Evolutionary conservation across 2,329 filamentous ascomycete genomes (phyloP).

Genomic region (Emmonsiellopsis sp.): DNA sequence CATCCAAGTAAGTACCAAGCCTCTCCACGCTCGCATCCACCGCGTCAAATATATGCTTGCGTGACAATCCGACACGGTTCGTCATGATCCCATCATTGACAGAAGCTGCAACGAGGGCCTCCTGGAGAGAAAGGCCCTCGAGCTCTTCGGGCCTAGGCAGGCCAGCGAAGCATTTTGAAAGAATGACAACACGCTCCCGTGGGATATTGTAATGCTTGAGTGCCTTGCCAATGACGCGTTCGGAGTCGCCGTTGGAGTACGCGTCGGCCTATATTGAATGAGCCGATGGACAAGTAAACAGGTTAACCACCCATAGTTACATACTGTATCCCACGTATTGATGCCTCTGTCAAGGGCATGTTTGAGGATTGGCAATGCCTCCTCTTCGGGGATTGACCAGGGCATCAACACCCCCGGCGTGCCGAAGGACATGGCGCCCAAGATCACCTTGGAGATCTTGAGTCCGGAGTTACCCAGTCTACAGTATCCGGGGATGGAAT

Average conservation of each 20-base stretch:
- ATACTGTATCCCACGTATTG: conserved; percentile 36
- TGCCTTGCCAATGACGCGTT: conserved; percentile 58
- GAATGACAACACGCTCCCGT: conserved; percentile 54
- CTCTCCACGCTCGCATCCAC: conserved; percentile 49
- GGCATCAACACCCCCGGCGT: conserved; percentile 23
- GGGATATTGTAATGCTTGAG: conserved; percentile 58
- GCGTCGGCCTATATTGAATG: conserved; percentile 23
- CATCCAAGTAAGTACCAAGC: conserved; percentile 47
- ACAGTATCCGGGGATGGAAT: not conserved
- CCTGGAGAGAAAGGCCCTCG: not conserved
- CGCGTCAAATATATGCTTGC: conserved; percentile 58
- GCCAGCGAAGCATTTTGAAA: conserved; percentile 51
- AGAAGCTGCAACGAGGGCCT: too few relatives aligned
- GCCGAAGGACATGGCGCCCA: conserved; percentile 46
- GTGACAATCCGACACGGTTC: conserved; percentile 43
- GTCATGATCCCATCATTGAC: conserved; percentile 22
- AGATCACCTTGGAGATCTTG: conserved; percentile 48
- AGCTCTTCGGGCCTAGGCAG: conserved; percentile 11
- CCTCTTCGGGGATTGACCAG: conserved; percentile 31
- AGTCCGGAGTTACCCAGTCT: conserved; percentile 48
- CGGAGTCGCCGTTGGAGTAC: conserved; percentile 51
- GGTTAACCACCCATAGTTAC: not conserved
- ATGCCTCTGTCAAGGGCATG: conserved; percentile 28
- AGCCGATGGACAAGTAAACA: too few relatives aligned
- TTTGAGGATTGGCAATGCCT: conserved; percentile 26